Evolutionary conservation across 805 yeast genomes (phyloP).

Genomic region (Yarrowia deformans): DNA sequence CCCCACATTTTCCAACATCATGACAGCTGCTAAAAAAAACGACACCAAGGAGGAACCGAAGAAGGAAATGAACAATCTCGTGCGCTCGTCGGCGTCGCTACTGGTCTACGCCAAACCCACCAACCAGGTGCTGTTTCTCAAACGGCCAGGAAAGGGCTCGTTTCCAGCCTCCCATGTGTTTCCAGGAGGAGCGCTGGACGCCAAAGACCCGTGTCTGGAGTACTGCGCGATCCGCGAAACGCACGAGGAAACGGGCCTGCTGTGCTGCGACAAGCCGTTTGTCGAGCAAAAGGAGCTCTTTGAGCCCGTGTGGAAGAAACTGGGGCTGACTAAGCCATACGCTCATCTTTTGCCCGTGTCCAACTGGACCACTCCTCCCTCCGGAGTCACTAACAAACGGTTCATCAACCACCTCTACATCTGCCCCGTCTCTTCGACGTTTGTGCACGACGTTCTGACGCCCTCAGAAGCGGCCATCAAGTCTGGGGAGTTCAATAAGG

Average conservation of each 20-base stretch:
- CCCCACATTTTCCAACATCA: background rate
- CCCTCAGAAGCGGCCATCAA: conserved; percentile 33
- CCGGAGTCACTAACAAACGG: conserved; percentile 42
- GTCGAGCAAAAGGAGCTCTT: conserved; percentile 41
- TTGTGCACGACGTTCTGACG: conserved; percentile 22
- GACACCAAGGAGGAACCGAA: background rate
- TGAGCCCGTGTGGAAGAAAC: conserved; percentile 41
- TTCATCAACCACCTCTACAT: conserved; percentile 48
- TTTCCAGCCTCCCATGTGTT: conserved; percentile 48
- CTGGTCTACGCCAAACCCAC: conserved; percentile 43
- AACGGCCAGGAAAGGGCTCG: conserved; percentile 47
- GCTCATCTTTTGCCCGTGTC: conserved; percentile 42
- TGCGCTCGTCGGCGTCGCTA: conserved; percentile 45
- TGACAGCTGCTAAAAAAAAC: conserved; percentile 21
- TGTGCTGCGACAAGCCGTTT: conserved; percentile 32
- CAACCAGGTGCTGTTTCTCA: conserved; percentile 46
- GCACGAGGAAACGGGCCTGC: conserved; percentile 49
- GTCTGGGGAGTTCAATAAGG: conserved; percentile 37
- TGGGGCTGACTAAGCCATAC: conserved; percentile 13
- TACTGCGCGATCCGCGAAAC: conserved; percentile 50
- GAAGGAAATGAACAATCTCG: conserved; percentile 23
- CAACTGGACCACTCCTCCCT: conserved; percentile 49
- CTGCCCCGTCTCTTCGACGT: conserved; percentile 42
- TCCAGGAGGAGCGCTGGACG: conserved; percentile 49
- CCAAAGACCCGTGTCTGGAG: conserved; percentile 44